Percentiles rank a stretch among this genome's conserved stretches.
phyloP scores from a whole-genome alignment of 2,329 filamentous ascomycete species.

The Davidsoniella virescens region DNA sequence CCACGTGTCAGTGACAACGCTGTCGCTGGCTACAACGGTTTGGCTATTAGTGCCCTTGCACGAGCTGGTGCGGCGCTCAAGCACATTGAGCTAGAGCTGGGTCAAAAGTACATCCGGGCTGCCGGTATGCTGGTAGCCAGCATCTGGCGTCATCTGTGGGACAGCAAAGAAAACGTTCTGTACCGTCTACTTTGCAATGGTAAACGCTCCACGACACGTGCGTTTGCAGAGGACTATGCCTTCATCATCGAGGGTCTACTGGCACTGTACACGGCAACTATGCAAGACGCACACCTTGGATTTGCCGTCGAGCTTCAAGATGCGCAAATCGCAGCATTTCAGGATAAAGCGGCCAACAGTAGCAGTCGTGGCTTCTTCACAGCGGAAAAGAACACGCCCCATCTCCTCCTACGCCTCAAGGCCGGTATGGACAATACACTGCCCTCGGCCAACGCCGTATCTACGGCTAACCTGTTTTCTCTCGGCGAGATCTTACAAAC shows the following conservation, averaged over 20 bases:
- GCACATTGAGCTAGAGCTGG: slow-evolving; percentile 38
- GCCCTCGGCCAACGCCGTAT: slow-evolving; percentile 76
- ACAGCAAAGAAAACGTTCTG: slow-evolving; percentile 42
- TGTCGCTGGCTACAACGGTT: slow-evolving; percentile 72
- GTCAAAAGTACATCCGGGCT: slow-evolving; percentile 43
- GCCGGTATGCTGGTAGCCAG: slow-evolving; percentile 57
- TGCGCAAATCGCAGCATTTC: slow-evolving; percentile 47
- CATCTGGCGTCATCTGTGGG: slow-evolving; percentile 59
- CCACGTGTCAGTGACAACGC: slow-evolving; percentile 81
- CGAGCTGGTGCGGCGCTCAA: slow-evolving; percentile 55
- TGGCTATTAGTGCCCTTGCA: slow-evolving; percentile 71
- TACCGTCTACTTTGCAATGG: slow-evolving; percentile 59
- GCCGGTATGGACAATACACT: slow-evolving; percentile 89
- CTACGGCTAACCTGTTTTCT: slow-evolving; percentile 75
- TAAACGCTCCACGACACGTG: slow-evolving; percentile 34
- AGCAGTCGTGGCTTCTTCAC: slow-evolving; percentile 51
- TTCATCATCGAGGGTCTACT: slow-evolving; percentile 72
- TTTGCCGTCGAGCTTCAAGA: slow-evolving; percentile 70
- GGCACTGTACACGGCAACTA: slow-evolving; percentile 69
- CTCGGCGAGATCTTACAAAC: slow-evolving; percentile 49
- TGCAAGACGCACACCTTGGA: slow-evolving; percentile 55
- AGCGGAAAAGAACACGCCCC: slow-evolving; percentile 43
- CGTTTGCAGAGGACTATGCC: slow-evolving; percentile 89
- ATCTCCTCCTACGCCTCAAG: slow-evolving; percentile 74
- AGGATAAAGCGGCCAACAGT: slow-evolving; percentile 33